phyloP scores from a whole-genome alignment of 257 asterid species.

The Plectranthus barbatus region DNA sequence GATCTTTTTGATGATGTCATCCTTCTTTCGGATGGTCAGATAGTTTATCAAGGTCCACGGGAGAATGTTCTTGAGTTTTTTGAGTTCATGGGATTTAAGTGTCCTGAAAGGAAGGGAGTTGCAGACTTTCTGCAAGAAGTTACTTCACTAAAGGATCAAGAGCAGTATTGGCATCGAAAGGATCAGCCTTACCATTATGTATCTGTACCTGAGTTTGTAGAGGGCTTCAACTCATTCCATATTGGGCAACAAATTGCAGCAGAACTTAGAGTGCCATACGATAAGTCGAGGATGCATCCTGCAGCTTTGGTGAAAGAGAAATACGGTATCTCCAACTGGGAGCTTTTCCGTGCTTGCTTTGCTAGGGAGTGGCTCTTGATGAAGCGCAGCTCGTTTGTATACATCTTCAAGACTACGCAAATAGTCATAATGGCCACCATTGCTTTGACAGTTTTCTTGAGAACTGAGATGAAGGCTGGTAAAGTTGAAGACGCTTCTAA shows the following conservation, averaged over 20 bases:
- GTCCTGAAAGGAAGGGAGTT: slow-evolving; percentile 13
- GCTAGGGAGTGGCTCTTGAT: slow-evolving; percentile 9
- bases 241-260: not conserved
- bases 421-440: slow-evolving; percentile 1
- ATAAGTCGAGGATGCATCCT: not conserved
- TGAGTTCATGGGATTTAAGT: slow-evolving; percentile 13
- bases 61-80: slow-evolving; percentile 9
- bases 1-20: slow-evolving; percentile 12
- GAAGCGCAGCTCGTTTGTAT: slow-evolving; percentile 12
- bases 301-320: slow-evolving; percentile 8
- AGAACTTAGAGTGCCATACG: slow-evolving; percentile 1
- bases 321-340: slow-evolving; percentile 10
- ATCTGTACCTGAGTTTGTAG: not conserved
- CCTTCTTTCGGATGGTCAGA: slow-evolving; percentile 11
- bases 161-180: slow-evolving; percentile 6
- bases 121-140: slow-evolving; percentile 20
- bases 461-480: slow-evolving; percentile 2
- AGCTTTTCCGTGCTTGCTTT: slow-evolving; percentile 9
- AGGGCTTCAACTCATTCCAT: not conserved
- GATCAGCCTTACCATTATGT: not conserved
- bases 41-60: slow-evolving; percentile 12
- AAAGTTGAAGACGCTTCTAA: not conserved
- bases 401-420: slow-evolving; percentile 13
- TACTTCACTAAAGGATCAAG: slow-evolving; percentile 12
- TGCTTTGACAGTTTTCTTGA: slow-evolving; percentile 6